Evolutionary conservation across 176 grass and related monocot genomes (phyloP).

Genomic region (Aegilops speltoides): DNA sequence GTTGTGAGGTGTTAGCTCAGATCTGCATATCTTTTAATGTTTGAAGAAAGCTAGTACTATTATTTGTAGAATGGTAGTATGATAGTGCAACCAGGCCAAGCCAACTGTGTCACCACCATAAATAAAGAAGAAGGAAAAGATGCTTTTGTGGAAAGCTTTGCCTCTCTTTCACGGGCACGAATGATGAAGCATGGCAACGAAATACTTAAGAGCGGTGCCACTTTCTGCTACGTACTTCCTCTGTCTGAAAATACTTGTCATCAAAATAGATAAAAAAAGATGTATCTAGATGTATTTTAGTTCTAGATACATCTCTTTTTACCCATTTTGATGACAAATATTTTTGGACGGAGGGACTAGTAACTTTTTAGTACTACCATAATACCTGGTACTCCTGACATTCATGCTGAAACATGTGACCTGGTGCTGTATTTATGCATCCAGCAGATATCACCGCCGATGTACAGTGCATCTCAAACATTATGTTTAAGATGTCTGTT

Average conservation of each 20-base stretch:
- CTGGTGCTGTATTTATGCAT: too few relatives aligned
- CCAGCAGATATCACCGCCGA: too few relatives aligned
- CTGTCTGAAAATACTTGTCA: too few relatives aligned
- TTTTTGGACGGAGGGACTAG: too few relatives aligned
- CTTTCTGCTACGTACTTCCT: neutral
- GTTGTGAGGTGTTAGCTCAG: neutral
- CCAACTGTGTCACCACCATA: constrained; percentile 31
- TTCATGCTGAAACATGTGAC: neutral
- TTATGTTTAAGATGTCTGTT: too few relatives aligned
- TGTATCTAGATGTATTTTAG: too few relatives aligned
- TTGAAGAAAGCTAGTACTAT: neutral
- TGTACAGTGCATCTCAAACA: too few relatives aligned
- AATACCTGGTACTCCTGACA: neutral
- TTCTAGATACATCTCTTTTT: too few relatives aligned
- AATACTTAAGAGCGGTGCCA: neutral
- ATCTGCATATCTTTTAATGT: neutral
- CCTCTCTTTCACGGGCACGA: constrained; percentile 29
- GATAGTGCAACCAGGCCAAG: neutral
- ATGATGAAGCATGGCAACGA: constrained; percentile 10
- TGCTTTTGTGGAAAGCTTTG: neutral
- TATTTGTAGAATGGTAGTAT: neutral
- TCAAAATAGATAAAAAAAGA: too few relatives aligned
- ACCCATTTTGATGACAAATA: too few relatives aligned
- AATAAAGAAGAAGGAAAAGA: neutral
- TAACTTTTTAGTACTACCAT: neutral